Base-by-base conservation (phyloP, 306 rosid species). In the Argentina anserina region DNA sequence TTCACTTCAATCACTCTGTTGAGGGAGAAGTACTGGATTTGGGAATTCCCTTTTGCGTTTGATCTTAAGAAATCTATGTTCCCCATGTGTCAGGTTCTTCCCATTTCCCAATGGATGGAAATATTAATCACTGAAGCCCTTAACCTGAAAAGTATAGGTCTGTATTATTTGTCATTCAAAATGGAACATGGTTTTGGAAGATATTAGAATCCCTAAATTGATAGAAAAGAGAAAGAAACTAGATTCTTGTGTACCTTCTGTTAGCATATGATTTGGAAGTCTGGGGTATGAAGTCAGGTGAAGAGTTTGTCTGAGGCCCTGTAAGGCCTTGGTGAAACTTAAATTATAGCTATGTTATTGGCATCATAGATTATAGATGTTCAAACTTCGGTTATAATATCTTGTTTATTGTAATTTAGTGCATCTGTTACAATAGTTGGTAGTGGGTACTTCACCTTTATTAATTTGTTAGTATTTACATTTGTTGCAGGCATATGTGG, bases 401-500 rank as follows among this genome's bases (percentile, higher is more conserved):
- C 66, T 42, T 71, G 75, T 37, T 23, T 23, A 55, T 70, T 33
- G 23, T 49, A 34, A 18, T 20, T 23, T 17, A 37, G 50, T 17
- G 43, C 10, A 8, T 11, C 11, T 55, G 3, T 31, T 7, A 6
- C 9, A 2, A 3, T 55, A 5, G 52, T 55, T 52, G 1, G 25
- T 37, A 18, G 40, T 52, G n/a, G n/a, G n/a, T n/a, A n/a, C 13
- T 67, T 53, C 7, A 26, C 33, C 4, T 5, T 14, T 9, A 7
- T 20, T n/a, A 9, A 42, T 0, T 9, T 31, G 3, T 75, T 36
- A 13, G 8, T 58, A 20, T 72, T 42, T 34, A 41, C 42, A 18
- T 73, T 79, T 80, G 67, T 68, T 81, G 86, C 86, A 90, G 97
- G 97, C 95, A 58, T 91, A 89, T 67, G 89, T 91, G 77, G 97